These are phyloP conservation scores for Penicillium sp. DNA, from an alignment of 2,329 filamentous ascomycete species.

Conservation along the genomic window DNA sequence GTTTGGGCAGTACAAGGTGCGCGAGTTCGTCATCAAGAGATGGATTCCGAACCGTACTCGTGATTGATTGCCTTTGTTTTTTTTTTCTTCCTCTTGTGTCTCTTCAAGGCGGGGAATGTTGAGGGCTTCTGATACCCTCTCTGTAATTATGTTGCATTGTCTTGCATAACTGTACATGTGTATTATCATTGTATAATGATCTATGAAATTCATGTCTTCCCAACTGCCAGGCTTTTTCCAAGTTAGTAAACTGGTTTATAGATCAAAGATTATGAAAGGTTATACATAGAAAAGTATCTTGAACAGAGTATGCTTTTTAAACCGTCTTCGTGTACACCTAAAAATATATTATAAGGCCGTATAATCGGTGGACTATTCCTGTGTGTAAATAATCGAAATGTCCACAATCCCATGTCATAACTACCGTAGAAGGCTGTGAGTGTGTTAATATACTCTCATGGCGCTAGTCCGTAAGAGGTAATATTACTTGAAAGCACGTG, in stretches of 20 bases:
- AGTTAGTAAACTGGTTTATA: not conserved
- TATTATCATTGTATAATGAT: not conserved
- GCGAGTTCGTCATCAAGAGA: slow-evolving; percentile 76
- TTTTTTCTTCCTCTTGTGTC: not conserved
- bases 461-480: slow-evolving; percentile 21
- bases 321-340: too few relatives aligned
- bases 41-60: slow-evolving; percentile 81
- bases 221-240: too few relatives aligned
- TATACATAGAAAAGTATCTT: too few relatives aligned
- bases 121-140: slow-evolving; percentile 26
- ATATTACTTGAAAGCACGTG: slow-evolving; percentile 34
- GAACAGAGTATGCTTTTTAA: too few relatives aligned
- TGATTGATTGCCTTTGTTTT: slow-evolving; percentile 43
- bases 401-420: not conserved
- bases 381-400: not conserved
- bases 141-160: not conserved
- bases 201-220: not conserved
- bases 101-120: not conserved
- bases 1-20: slow-evolving; percentile 68
- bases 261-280: too few relatives aligned
- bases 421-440: not conserved
- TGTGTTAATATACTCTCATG: not conserved
- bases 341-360: too few relatives aligned
- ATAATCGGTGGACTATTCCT: too few relatives aligned
- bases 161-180: not conserved